These are phyloP conservation scores for Metschnikowia proteae DNA, from an alignment of 805 yeast species.

Conservation along the genomic window DNA sequence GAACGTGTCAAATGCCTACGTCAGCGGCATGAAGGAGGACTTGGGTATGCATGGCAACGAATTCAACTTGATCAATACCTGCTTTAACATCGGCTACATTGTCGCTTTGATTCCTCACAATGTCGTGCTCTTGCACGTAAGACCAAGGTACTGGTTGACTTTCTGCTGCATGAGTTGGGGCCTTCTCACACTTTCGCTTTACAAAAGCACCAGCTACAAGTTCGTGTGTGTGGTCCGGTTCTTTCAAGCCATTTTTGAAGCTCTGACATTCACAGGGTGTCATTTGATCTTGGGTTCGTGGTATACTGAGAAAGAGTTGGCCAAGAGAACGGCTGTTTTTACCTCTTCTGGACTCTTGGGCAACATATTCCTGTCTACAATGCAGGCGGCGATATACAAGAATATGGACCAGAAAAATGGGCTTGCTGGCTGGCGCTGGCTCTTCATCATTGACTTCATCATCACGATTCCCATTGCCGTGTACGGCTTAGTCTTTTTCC, in stretches of 20 bases:
- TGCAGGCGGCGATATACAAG: slow-evolving; percentile 52
- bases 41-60: slow-evolving; percentile 45
- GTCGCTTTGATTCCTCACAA: slow-evolving; percentile 63
- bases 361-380: slow-evolving; percentile 49
- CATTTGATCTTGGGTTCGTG: slow-evolving; percentile 54
- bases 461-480: slow-evolving; percentile 55
- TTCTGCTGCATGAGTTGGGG: slow-evolving; percentile 59
- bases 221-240: slow-evolving; percentile 58
- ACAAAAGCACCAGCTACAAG: slow-evolving; percentile 41
- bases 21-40: slow-evolving; percentile 64
- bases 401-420: slow-evolving; percentile 47
- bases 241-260: slow-evolving; percentile 58
- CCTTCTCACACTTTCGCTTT: slow-evolving; percentile 48
- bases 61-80: slow-evolving; percentile 49
- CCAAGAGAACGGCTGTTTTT: slow-evolving; percentile 51
- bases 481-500: slow-evolving; percentile 56
- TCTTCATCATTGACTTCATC: slow-evolving; percentile 59
- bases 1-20: slow-evolving; percentile 56
- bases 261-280: slow-evolving; percentile 53
- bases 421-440: slow-evolving; percentile 62
- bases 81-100: slow-evolving; percentile 58
- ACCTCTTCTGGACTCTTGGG: slow-evolving; percentile 55
- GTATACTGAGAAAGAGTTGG: slow-evolving; percentile 46
- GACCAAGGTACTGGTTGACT: slow-evolving; percentile 56
- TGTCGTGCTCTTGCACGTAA: slow-evolving; percentile 45